A percentile compares a stretch with the other conserved stretches of the same genome.
These are phyloP conservation scores for Cystobasidiaceae sp. DNA, from an alignment of 1,284 basidiomycete species.

Conservation along the genomic window DNA sequence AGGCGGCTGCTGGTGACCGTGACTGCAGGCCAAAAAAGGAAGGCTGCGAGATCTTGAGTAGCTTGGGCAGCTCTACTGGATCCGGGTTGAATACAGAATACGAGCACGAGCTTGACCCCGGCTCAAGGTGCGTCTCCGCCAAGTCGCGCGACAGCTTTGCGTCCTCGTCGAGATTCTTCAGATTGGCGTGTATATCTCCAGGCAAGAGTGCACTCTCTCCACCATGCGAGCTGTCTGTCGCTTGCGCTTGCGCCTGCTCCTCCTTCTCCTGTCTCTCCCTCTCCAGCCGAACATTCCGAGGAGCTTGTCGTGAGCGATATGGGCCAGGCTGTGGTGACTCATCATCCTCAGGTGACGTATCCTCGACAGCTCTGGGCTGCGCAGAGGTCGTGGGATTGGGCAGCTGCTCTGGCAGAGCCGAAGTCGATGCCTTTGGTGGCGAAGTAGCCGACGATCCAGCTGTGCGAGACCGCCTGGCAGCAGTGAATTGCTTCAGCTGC, in stretches of 20 bases:
- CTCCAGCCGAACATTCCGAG: conserved; percentile 13
- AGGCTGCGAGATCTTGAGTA: conserved; percentile 16
- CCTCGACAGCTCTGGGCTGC: conserved; percentile 12
- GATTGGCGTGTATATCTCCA: background rate
- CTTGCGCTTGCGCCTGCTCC: background rate
- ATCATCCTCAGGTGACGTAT: background rate
- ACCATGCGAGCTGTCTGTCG: background rate
- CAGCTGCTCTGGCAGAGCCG: background rate
- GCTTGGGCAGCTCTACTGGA: conserved; percentile 16
- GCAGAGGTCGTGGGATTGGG: background rate
- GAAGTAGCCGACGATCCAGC: background rate
- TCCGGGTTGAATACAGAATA: conserved; percentile 12
- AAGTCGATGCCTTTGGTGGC: background rate
- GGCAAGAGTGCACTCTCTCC: background rate
- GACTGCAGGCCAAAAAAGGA: conserved; percentile 10
- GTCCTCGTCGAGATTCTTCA: background rate
- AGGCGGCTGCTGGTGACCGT: background rate
- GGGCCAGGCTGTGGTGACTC: background rate
- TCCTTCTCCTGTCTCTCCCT: background rate
- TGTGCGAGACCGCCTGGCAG: background rate
- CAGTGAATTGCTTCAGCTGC: background rate
- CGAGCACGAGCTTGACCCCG: too few relatives aligned
- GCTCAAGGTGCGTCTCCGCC: too few relatives aligned
- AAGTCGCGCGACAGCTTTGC: too few relatives aligned
- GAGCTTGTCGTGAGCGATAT: conserved; percentile 22